phyloP scores from a whole-genome alignment of 352 stramenopile species.

The Thraustotheca clavata region DNA sequence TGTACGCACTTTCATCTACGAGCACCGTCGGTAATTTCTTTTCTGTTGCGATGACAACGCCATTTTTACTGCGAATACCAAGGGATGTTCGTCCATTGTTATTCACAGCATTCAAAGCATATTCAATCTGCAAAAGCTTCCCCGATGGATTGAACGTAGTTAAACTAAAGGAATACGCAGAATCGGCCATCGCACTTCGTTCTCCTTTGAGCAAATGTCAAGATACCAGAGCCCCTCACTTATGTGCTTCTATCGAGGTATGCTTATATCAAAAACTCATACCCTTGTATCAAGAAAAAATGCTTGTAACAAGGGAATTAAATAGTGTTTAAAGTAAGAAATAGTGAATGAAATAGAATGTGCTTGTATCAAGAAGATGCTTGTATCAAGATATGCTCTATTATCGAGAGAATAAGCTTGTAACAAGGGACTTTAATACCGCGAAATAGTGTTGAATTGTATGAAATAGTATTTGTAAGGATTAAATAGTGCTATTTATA shows the following conservation, averaged over 20 bases:
- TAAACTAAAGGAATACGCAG: conserved; percentile 98
- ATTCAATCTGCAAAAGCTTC: conserved; percentile 99
- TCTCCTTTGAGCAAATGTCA: neutral
- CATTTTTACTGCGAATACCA: conserved; percentile 97
- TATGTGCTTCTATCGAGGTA: conserved; percentile 2
- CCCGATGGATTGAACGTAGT: conserved; percentile 99
- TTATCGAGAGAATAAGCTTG: too few relatives aligned
- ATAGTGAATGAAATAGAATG: too few relatives aligned
- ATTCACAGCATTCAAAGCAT: conserved; percentile 98
- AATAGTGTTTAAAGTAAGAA: too few relatives aligned
- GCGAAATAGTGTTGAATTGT: too few relatives aligned
- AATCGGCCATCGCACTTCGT: conserved; percentile 86
- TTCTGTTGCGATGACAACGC: conserved; percentile 98
- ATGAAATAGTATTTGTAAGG: too few relatives aligned
- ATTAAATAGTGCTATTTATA: neutral
- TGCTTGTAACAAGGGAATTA: too few relatives aligned
- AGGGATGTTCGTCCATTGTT: conserved; percentile 95
- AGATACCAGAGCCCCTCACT: conserved; percentile 9
- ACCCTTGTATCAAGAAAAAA: too few relatives aligned
- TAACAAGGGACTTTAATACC: too few relatives aligned
- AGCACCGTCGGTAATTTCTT: conserved; percentile 96
- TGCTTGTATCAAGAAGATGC: too few relatives aligned
- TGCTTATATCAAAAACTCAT: conserved; percentile 2
- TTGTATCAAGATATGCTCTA: too few relatives aligned
- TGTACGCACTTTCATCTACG: conserved; percentile 92